Base-by-base conservation (phyloP, 1,284 basidiomycete species). In the Boletus sp. region DNA sequence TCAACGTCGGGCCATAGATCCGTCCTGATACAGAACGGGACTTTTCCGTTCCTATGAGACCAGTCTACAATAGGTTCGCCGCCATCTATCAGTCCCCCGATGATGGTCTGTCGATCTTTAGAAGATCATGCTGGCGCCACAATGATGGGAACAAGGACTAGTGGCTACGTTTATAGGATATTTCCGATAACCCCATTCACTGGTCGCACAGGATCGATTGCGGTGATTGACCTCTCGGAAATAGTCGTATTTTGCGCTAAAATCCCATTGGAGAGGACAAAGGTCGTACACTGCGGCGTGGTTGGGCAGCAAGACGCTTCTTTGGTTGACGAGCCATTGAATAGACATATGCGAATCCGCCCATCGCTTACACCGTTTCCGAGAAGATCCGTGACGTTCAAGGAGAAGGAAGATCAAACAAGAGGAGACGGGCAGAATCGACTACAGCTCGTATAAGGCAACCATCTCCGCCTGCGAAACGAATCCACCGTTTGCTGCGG, bases 381-480 rank as follows among this genome's bases (percentile, higher is more conserved):
- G 62, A 44, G 63, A 62, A 8, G 78, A 75, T 22, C 77, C 63
- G 56, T 80, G 73, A 37, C 75, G 77, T 58, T 87, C 84, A 18
- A 81, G 56, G 20, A 80, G 57, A 11, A 85, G 69, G 37, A 80
- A 76, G 48, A 79, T 49, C 39, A 77, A 49, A 61, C 83, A 85
- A 51, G 81, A 69, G 9, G 67, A 58, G 16, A 76, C 67, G 27
- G 86, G 76, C n/a, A 75, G 62, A 44, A 76, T 66, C 37, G 85
- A 74, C 66, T 85, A 82, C 18, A 71, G 65, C 65, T 84, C 80
- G 65, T 86, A 86, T 73, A 86, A 85, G 35, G 57, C 59, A 24
- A 63, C 41, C 65, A 74, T 76, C 35, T 24, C 53, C 27, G 27
- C 50, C 39, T 8, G 36, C 16, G 33, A 54, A 4, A 48, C 33